Evolutionary conservation across 2,329 filamentous ascomycete species (phyloP), one percentile per base, ranked within the genome.

Genomic region (Ophiostoma sp.): DNA sequence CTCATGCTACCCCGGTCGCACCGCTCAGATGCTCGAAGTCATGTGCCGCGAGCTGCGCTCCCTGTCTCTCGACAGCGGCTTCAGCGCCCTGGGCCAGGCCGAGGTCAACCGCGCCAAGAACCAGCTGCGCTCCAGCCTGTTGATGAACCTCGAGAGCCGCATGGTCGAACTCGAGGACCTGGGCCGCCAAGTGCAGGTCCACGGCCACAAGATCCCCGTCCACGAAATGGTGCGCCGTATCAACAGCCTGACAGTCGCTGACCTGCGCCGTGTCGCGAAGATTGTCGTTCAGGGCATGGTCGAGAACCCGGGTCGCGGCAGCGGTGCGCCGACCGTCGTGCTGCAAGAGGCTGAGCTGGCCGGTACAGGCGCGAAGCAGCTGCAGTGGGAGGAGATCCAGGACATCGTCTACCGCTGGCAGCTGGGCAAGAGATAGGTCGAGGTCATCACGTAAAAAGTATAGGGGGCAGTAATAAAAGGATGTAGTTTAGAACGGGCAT

Each of bases 131-230:
- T 95, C 91, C 17, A 93, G 90, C 73, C 86, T 99, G 55, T 88
- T 99, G 69, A 99, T 99, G 96, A 99, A 99, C 83, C 89, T 99
- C 36, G 96, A 99, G 84, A 94, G 91, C 77, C 89, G 96, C 74
- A 98, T 99, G 94, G 94, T 99, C 11, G 96, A 98, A 84, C 88
- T 99, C 7, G 96, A 99, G 83, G 96, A 99, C 81, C 87, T 99
- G 0, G 96, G 96, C 28, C 86, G 96, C 75, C 95, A 98, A 81
- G 94, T 99, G 12, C 96, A 98, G 85, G 93, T 98, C n/a, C 95
- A 98, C 80, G 96, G 95, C 28, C 89, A 90, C 77, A 97, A 98
- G 84, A 89, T 98, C 7, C 92, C 95, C 1, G 95, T 98, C 8
- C 89, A 90, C 77, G 95, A 98, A 80, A 98, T 99, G 95, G 97